phyloP scores from a whole-genome alignment of 371 early-diverging fungal species.

The Lichtheimia ornata region DNA sequence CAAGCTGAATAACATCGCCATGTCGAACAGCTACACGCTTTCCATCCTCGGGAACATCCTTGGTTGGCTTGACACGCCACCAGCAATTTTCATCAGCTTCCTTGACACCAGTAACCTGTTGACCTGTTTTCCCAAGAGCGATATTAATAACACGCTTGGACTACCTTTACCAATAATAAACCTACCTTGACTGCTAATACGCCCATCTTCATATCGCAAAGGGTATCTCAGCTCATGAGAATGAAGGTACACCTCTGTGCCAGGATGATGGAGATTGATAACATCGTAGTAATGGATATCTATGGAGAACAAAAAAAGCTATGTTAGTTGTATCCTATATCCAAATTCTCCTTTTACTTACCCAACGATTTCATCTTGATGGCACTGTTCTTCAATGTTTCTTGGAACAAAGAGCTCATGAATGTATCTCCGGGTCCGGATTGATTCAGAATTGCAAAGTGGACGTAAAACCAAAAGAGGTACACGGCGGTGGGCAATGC shows the following conservation, averaged over 20 bases:
- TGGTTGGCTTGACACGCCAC: conserved; percentile 80
- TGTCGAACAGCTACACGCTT: conserved; percentile 44
- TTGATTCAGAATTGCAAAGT: conserved; percentile 73
- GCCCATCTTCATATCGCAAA: conserved; percentile 89
- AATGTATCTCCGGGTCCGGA: conserved; percentile 95
- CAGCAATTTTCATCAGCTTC: conserved; percentile 72
- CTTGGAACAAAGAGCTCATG: conserved; percentile 90
- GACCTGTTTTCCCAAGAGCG: conserved; percentile 58
- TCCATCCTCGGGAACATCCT: conserved; percentile 22
- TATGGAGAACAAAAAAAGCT: conserved; percentile 8
- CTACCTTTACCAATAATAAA: background rate
- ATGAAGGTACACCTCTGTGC: conserved; percentile 78
- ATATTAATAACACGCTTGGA: background rate
- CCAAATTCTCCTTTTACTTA: conserved; percentile 8
- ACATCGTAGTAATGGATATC: conserved; percentile 83
- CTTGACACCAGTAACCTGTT: conserved; percentile 89
- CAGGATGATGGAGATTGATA: conserved; percentile 79
- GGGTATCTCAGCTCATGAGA: conserved; percentile 87
- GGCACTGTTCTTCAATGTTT: conserved; percentile 80
- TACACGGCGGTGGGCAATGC: conserved; percentile 78
- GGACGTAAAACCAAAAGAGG: conserved; percentile 76
- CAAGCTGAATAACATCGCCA: conserved; percentile 71
- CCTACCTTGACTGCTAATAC: conserved; percentile 79
- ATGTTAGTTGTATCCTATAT: background rate
- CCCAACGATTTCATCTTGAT: conserved; percentile 58